Percentiles rank a stretch among this genome's conserved stretches.
Conservation (phyloP, 2,329 filamentous ascomycete genomes). For the Setomelanomma holmii region DNA sequence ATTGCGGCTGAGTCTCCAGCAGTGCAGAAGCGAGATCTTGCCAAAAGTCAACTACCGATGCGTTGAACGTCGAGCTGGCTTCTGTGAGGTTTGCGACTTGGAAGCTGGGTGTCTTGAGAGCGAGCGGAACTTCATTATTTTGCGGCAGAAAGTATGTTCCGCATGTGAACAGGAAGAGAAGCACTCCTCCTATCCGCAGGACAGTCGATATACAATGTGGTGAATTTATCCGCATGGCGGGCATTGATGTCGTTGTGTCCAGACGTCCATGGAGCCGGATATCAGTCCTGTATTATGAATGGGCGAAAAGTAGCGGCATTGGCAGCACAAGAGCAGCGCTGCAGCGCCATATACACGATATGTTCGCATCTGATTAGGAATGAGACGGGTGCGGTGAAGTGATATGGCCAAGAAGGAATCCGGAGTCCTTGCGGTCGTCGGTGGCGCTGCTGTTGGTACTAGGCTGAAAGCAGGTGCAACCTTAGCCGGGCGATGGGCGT, state of each 20-base stretch:
- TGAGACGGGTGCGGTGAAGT: not conserved
- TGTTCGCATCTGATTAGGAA: not conserved
- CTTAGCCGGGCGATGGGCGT: not conserved
- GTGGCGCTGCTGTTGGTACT: constrained; percentile 6
- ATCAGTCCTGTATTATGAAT: not conserved
- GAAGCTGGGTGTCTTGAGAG: not conserved
- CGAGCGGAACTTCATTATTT: constrained; percentile 5
- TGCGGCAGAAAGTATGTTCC: constrained; percentile 17
- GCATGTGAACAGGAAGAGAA: constrained; percentile 18
- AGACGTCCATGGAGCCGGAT: constrained; percentile 3
- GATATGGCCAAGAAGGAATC: not conserved
- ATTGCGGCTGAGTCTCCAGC: constrained; percentile 21
- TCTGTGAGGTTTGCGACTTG: constrained; percentile 18
- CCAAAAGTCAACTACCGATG: constrained; percentile 20
- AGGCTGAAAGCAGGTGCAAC: constrained; percentile 4
- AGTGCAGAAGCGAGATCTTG: constrained; percentile 19
- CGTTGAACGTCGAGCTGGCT: constrained; percentile 18
- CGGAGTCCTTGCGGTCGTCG: not conserved
- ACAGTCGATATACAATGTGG: constrained; percentile 14
- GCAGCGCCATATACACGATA: not conserved
- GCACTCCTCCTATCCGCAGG: constrained; percentile 17
- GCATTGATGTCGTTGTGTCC: constrained; percentile 2
- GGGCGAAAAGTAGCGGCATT: not conserved
- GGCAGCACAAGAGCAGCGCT: not conserved
- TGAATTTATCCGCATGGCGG: constrained; percentile 20